Base-by-base conservation (phyloP, 805 yeast genomes). In the Nakazawaea populi region DNA sequence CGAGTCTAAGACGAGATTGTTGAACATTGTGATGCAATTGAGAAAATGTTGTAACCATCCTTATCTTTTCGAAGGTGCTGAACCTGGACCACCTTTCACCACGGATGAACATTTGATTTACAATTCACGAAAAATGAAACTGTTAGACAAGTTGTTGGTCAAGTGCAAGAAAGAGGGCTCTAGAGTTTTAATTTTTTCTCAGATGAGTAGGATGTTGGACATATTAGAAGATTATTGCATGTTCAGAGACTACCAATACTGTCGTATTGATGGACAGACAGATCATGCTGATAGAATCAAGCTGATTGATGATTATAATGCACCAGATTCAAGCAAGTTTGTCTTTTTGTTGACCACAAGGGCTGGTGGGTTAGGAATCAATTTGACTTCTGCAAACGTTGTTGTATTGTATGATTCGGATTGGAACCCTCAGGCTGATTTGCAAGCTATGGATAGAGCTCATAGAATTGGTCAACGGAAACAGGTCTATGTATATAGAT, bases 321-420 rank as follows among this genome's bases (percentile, higher is more conserved):
- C 77, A n/a, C 90, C 89, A 10, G 87, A 73, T 41, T 79, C 87
- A 5, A 74, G 78, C 11, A 87, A 87, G 58, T 87, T 87, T 62
- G 73, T 85, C n/a, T 87, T 87, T 58, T 67, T 87, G 54, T 71
- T 87, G 56, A 87, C 95, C 5, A 87, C 95, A 4, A 79, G 95
- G 73, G 95, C 95, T 43, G 94, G 97, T 67, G 96, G 96, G 9
- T 74, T 89, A 63, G 95, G 95, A 67, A 87, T 87, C 60, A 87
- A 87, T 62, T 74, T 87, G 60, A 87, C 94, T 4, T 71, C 83
- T n/a, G 94, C 94, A 1, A 91, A 87, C 65, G 73, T 83, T 55
- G 95, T 87, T 44, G 77, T 87, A 3, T 66, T 87, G 43, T 87
- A 73, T 62, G 95, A 87, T 67, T 83, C 90, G 3, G 95, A 87